A percentile compares a stretch with the other conserved stretches of the same genome.
phyloP scores from a whole-genome alignment of 768 basidiomycete species.

The Leccinum rimulosum region DNA sequence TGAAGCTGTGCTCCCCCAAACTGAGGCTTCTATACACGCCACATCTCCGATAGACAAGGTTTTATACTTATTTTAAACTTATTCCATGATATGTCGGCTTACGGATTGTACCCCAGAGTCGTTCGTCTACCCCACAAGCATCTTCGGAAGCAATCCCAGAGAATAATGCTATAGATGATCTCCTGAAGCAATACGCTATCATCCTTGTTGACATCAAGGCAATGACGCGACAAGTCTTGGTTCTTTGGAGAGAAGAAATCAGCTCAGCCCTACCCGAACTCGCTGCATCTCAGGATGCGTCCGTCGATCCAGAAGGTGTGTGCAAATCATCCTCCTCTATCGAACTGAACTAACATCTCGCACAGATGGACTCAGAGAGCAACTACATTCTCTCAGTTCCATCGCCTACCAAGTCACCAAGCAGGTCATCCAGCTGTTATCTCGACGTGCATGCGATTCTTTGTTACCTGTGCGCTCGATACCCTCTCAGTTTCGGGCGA shows the following conservation, averaged over 20 bases:
- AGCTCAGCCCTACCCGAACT: slow-evolving; percentile 55
- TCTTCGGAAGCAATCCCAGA: slow-evolving; percentile 52
- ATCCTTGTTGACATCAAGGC: slow-evolving; percentile 65
- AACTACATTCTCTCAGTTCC: slow-evolving; percentile 47
- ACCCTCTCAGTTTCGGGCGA: slow-evolving; percentile 86
- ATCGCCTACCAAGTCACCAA: slow-evolving; percentile 57
- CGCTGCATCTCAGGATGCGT: slow-evolving; percentile 31
- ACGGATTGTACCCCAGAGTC: slow-evolving; percentile 30
- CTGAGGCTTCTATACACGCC: slow-evolving; percentile 39
- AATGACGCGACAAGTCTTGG: slow-evolving; percentile 49
- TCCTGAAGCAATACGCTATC: slow-evolving; percentile 64
- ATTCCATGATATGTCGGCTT: not conserved
- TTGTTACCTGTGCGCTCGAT: slow-evolving; percentile 84
- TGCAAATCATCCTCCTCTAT: slow-evolving; percentile 6
- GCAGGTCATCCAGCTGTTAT: slow-evolving; percentile 69
- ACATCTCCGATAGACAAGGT: slow-evolving; percentile 37
- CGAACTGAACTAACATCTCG: not conserved
- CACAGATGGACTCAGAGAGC: slow-evolving; percentile 54
- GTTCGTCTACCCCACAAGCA: slow-evolving; percentile 52
- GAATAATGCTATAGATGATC: slow-evolving; percentile 58
- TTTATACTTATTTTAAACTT: not conserved
- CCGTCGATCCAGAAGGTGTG: slow-evolving; percentile 50
- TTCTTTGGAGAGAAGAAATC: slow-evolving; percentile 71
- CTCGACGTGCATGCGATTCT: slow-evolving; percentile 79
- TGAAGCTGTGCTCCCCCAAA: slow-evolving; percentile 46